Evolutionary conservation across 306 rosid genomes (phyloP).

Genomic region (Psophocarpus tetragonolobus): DNA sequence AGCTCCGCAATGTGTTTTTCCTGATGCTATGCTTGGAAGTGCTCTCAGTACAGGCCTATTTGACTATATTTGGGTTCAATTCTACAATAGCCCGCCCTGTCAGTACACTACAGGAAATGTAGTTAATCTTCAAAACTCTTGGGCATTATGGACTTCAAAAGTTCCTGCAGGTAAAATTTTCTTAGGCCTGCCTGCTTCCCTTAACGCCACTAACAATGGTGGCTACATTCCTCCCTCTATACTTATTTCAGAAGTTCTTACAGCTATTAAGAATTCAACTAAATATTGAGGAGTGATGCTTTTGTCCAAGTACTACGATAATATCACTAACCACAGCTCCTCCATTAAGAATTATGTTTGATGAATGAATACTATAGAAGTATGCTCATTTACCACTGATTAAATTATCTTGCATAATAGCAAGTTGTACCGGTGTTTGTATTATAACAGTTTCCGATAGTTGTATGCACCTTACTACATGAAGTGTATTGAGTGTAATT

Average conservation of each 20-base stretch:
- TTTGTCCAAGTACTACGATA: conserved; percentile 41
- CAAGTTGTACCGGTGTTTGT: neutral
- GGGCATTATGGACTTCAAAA: no score
- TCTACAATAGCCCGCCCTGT: no score
- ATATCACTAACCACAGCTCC: conserved; percentile 36
- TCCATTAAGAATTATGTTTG: conserved; percentile 37
- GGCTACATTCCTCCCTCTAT: conserved; percentile 37
- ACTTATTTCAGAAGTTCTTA: conserved; percentile 39
- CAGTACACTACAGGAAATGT: no score
- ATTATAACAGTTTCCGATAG: neutral
- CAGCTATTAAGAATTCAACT: conserved; percentile 32
- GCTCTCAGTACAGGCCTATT: conserved; percentile 60
- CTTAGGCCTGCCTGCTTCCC: no score
- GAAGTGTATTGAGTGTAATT: conserved; percentile 3
- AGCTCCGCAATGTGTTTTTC: conserved; percentile 68
- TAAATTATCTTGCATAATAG: neutral
- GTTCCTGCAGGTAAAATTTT: no score
- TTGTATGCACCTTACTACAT: neutral
- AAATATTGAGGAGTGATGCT: conserved; percentile 55
- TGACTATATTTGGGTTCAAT: no score
- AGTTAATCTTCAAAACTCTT: no score
- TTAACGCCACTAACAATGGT: neutral
- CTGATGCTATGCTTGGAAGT: conserved; percentile 59
- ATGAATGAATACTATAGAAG: neutral
- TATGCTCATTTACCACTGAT: neutral